Conservation (phyloP, 1,284 basidiomycete species). For the Tilletia walkeri region DNA sequence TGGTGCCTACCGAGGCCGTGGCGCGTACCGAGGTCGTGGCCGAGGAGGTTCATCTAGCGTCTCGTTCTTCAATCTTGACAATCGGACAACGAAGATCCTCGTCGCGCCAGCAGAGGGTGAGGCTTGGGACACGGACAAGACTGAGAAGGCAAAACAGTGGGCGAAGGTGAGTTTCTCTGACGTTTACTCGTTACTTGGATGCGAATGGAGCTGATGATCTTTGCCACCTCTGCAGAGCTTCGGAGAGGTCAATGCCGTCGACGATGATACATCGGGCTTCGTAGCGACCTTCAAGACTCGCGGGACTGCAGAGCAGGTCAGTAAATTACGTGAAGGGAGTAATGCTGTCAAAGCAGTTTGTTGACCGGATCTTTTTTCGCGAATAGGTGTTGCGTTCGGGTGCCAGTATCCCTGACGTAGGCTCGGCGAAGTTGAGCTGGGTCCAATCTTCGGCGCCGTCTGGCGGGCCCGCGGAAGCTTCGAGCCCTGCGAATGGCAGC, state of each 20-base stretch:
- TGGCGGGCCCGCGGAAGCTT: neutral
- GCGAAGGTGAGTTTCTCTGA: constrained; percentile 66
- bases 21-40: constrained; percentile 58
- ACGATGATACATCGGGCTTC: constrained; percentile 22
- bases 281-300: constrained; percentile 42
- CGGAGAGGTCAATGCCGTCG: constrained; percentile 40
- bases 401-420: constrained; percentile 39
- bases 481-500: neutral
- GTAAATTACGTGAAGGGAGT: neutral
- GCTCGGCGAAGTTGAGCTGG: constrained; percentile 45
- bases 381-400: constrained; percentile 39
- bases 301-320: constrained; percentile 34
- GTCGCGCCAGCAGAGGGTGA: constrained; percentile 62
- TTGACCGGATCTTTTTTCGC: too few species aligned
- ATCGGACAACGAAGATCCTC: constrained; percentile 77
- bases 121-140: constrained; percentile 55
- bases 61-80: constrained; percentile 65
- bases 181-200: neutral
- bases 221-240: constrained; percentile 26
- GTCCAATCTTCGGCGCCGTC: constrained; percentile 18
- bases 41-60: constrained; percentile 70
- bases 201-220: neutral
- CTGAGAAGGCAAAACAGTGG: constrained; percentile 72
- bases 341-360: too few species aligned
- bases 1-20: constrained; percentile 48